These are phyloP conservation scores for Tetrahymena thermophila DNA, from an alignment of 73 alveolate genomes.

Conservation along the genomic window DNA sequence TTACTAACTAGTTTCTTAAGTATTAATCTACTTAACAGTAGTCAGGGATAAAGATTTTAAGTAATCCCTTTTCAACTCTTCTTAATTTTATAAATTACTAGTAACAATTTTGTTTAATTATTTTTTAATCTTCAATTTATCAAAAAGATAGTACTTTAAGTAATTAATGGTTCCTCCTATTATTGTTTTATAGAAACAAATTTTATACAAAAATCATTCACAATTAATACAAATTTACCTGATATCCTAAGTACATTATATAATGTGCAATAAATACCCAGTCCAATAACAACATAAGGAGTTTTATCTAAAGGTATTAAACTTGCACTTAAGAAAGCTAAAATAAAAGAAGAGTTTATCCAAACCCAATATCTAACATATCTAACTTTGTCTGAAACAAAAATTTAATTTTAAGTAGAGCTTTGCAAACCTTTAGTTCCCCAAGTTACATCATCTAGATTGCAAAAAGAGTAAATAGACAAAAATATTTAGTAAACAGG, in stretches of 20 bases:
- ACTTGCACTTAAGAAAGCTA: background rate
- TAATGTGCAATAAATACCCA: background rate
- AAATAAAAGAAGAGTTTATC: background rate
- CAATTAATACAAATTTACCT: background rate
- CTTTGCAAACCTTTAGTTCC: background rate
- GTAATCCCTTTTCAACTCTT: background rate
- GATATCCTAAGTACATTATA: background rate
- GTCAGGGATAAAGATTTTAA: background rate
- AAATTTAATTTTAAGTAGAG: background rate
- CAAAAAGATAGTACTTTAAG: background rate
- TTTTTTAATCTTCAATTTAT: background rate
- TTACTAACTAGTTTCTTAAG: too few relatives aligned
- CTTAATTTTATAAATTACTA: background rate
- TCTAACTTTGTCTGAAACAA: background rate
- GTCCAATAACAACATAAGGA: background rate
- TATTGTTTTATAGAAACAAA: background rate
- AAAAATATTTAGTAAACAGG: background rate
- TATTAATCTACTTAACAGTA: too few relatives aligned
- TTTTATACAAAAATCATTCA: background rate
- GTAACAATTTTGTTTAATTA: background rate
- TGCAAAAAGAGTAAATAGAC: background rate
- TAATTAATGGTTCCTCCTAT: background rate
- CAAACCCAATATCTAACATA: background rate
- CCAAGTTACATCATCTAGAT: background rate
- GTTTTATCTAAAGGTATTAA: background rate